Evolutionary conservation across 2,329 filamentous ascomycete species (phyloP), one percentile per base, ranked within the genome.

Genomic region (Fusarium penzigii): DNA sequence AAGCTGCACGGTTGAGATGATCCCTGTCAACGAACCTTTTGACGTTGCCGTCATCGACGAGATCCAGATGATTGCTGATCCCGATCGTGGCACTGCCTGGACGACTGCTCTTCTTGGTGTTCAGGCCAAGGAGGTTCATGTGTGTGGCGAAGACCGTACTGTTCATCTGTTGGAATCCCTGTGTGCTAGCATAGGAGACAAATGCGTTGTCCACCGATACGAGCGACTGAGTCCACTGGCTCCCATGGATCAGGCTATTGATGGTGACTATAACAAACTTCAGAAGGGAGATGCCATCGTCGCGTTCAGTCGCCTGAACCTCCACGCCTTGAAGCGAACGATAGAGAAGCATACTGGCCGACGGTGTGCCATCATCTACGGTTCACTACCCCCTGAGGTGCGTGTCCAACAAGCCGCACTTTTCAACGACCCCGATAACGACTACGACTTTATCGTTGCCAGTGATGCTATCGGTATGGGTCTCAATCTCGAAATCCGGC

Each of bases 401-500:
- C 84, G 94, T 56, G 91, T 92, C 3, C 86, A 93, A 67, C 94
- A 99, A 73, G 94, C 94, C 1, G 85, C 85, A 14, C 78, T 97
- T 0, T 99, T 99, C 78, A 99, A 99, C 67, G 90, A 97, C 58
- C 92, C 92, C 0, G 73, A 96, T 67, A 99, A 95, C 68, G 92
- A 97, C 53, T 99, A 97, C 68, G 94, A 99, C 68, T 95, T 86
- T 62, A 78, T 99, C 6, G 92, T 94, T 25, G 94, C 95, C 9
- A 97, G 91, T 63, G 92, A 97, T 72, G 94, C 94, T 43, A 93
- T 99, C 56, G 94, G 94, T 38, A 97, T 99, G 93, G 94, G 95
- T 1, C 76, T 99, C 17, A 99, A 99, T 66, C 74, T 99, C 69
- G 92, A 86, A 72, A 91, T 97, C 68, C 94, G 92, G 68, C 88